Evolutionary conservation across 352 stramenopile genomes (phyloP).

Genomic region (Phytopythium boreale): DNA sequence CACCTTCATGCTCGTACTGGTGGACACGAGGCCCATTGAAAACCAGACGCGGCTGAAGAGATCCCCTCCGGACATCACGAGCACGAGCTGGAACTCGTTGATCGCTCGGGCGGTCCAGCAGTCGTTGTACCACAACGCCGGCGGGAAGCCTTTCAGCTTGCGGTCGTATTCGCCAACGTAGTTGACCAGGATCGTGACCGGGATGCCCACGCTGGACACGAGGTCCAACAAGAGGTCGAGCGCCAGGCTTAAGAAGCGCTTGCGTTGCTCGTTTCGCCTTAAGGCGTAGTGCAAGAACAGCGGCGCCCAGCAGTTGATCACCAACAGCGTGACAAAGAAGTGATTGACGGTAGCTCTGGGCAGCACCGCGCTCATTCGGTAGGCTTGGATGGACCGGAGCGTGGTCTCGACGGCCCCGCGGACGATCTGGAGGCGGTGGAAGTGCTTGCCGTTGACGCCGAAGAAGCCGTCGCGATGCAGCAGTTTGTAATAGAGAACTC

Average conservation of each 20-base stretch:
- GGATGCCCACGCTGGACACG: conserved; percentile 14
- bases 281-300: conserved; percentile 7
- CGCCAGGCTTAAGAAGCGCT: conserved; percentile 17
- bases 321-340: conserved; percentile 26
- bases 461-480: conserved; percentile 24
- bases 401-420: conserved; percentile 26
- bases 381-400: conserved; percentile 26
- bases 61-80: conserved; percentile 23
- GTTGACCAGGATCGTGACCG: conserved; percentile 10
- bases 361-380: conserved; percentile 27
- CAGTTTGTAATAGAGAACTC: conserved; percentile 5
- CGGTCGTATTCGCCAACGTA: conserved; percentile 16
- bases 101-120: conserved; percentile 18
- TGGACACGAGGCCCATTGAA: conserved; percentile 17
- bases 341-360: conserved; percentile 25
- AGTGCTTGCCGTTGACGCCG: conserved; percentile 21
- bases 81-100: conserved; percentile 24
- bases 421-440: conserved; percentile 25
- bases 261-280: conserved; percentile 6
- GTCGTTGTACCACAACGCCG: conserved; percentile 21
- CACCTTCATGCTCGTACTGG: conserved; percentile 20
- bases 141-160: conserved; percentile 12
- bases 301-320: conserved; percentile 28
- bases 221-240: conserved; percentile 21
- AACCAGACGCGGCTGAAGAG: conserved; percentile 18